Evolutionary conservation across 306 rosid genomes (phyloP).

Genomic region (Quercus cerris): DNA sequence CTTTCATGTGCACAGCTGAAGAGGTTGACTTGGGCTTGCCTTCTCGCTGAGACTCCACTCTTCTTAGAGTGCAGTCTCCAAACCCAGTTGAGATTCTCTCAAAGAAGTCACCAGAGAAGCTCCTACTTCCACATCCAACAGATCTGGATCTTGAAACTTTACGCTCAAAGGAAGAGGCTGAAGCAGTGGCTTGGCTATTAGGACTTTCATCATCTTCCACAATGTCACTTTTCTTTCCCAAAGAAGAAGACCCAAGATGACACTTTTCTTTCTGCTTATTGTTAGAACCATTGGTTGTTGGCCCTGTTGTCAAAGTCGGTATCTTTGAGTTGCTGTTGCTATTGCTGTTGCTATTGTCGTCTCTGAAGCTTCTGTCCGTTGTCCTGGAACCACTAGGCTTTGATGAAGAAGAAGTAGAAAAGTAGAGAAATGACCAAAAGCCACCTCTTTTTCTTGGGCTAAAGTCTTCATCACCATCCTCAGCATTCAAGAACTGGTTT

Average conservation of each 20-base stretch:
- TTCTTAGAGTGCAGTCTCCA: slow-evolving; percentile 86
- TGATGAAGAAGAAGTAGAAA: slow-evolving; percentile 40
- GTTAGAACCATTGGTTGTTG: not conserved
- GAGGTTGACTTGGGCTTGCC: slow-evolving; percentile 45
- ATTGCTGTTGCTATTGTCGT: not conserved
- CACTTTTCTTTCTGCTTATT: slow-evolving; percentile 1
- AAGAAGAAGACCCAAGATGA: slow-evolving; percentile 4
- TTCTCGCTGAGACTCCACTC: slow-evolving; percentile 91
- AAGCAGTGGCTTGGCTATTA: slow-evolving; percentile 39
- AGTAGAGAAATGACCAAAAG: slow-evolving; percentile 85
- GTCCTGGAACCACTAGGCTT: slow-evolving; percentile 22
- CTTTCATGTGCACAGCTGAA: slow-evolving; percentile 50
- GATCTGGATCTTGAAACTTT: slow-evolving; percentile 97
- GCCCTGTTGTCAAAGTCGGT: not conserved
- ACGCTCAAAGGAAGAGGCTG: slow-evolving; percentile 69
- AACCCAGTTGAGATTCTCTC: slow-evolving; percentile 98
- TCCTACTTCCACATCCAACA: slow-evolving; percentile 93
- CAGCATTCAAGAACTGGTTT: slow-evolving; percentile 28
- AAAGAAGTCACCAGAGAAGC: slow-evolving; percentile 92
- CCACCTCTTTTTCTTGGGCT: slow-evolving; percentile 68
- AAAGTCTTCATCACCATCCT: slow-evolving; percentile 30
- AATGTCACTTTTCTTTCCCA: slow-evolving; percentile 5
- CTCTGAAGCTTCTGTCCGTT: not conserved
- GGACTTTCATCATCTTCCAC: slow-evolving; percentile 49
- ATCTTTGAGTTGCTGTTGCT: slow-evolving; percentile 11